Evolutionary conservation across 805 yeast species (phyloP), one percentile per base, ranked within the genome.

Genomic region (Yamadazyma nakazawae): DNA sequence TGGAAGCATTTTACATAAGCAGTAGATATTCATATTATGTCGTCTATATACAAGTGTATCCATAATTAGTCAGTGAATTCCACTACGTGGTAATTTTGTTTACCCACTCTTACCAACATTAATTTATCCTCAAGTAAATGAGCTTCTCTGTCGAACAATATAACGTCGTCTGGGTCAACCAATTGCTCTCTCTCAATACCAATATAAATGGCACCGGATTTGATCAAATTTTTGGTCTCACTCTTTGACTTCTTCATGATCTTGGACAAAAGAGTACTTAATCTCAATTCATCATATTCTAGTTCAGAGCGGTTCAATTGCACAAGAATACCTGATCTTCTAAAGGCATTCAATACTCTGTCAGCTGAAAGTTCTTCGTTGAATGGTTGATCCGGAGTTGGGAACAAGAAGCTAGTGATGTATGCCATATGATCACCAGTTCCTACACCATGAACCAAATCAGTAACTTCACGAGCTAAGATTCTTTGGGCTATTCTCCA

Each of bases 401-500:
- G 84, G 63, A 82, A 90, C 34, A 90, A 60, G 44, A 86, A 76
- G 5, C 82, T 76, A 13, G 96, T 83, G 13, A 88, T 76, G 18
- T 76, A 68, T 17, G 80, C 79, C 54, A 94, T 87, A 34, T 80
- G 78, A 21, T 76, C 72, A 2, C 96, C 91, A 9, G 76, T 75
- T 3, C 90, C 92, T 8, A 72, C 74, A 0, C 98, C 98, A 64
- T 91, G 97, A 36, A 94, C 75, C 57, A 94, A 72, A 57, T 89
- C 96, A 6, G 92, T 85, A 40, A 91, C 86, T 60, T 92, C 96
- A 31, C 79, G 66, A 0, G 98, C 98, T 26, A 94, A 74, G 0
- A 82, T 61, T 39, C 80, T 73, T 65, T 94, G 98, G 0, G 91
- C 97, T 12, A 72, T 54, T 46, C 96, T 75, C 25, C 66, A 53